Conservation (phyloP, 2,329 filamentous ascomycete species). For the Monosporascus sp. region DNA sequence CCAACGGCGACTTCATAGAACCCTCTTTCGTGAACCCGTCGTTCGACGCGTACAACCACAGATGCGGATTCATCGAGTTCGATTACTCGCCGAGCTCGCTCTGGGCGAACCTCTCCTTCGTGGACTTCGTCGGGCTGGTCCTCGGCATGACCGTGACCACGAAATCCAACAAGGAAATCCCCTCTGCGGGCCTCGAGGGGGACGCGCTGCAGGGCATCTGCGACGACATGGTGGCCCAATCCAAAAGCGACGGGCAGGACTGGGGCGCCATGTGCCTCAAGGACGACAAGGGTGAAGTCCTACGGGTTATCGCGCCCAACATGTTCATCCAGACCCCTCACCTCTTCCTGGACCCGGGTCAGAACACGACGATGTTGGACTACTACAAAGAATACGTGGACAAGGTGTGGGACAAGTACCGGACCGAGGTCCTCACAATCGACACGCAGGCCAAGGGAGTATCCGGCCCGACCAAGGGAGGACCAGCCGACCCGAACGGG, state of each 20-base stretch:
- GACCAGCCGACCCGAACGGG: no score
- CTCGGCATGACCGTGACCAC: conserved; percentile 32
- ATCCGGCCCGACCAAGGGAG: no score
- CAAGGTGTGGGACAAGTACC: conserved; percentile 22
- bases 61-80: conserved; percentile 22
- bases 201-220: conserved; percentile 49
- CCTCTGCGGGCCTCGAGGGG: conserved; percentile 41
- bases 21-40: conserved; percentile 20
- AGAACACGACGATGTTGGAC: conserved; percentile 1
- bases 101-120: conserved; percentile 20
- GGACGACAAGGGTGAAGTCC: conserved; percentile 10
- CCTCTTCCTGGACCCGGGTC: no score
- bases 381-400: conserved; percentile 26
- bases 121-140: conserved; percentile 24
- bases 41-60: conserved; percentile 10
- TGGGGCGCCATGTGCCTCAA: conserved; percentile 45
- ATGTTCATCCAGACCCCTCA: conserved; percentile 14
- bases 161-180: conserved; percentile 21
- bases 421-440: conserved; percentile 38
- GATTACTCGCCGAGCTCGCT: conserved; percentile 9
- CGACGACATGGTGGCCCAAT: conserved; percentile 44
- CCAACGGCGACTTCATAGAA: conserved; percentile 22
- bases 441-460: conserved; percentile 49
- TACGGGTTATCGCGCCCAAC: conserved; percentile 28
- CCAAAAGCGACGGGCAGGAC: conserved; percentile 40